These are phyloP conservation scores for Dipodascus albidus DNA, from an alignment of 805 yeast species.

Conservation along the genomic window DNA sequence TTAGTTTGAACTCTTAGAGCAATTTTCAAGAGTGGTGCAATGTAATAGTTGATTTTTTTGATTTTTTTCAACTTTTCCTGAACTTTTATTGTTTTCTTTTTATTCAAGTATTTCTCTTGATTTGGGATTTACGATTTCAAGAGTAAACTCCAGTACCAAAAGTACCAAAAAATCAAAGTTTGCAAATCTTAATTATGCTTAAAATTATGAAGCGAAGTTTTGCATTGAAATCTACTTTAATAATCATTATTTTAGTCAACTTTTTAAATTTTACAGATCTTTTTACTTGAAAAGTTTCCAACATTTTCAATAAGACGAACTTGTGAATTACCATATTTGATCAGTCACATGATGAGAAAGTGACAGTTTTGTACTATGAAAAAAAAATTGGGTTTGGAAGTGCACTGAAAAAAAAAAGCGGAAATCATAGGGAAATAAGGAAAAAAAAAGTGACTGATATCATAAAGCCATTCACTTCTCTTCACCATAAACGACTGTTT, in stretches of 20 bases:
- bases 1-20: not conserved
- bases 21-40: not conserved
- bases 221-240: not conserved
- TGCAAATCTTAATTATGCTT: not conserved
- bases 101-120: too few relatives aligned
- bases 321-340: not conserved
- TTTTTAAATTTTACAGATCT: too few relatives aligned
- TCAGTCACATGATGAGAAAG: not conserved
- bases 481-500: too few relatives aligned
- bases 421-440: not conserved
- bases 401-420: not conserved
- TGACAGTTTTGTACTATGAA: not conserved
- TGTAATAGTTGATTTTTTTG: not conserved
- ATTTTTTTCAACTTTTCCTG: too few relatives aligned
- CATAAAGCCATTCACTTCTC: too few relatives aligned
- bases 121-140: too few relatives aligned
- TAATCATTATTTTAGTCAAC: not conserved
- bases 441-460: not conserved
- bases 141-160: too few relatives aligned
- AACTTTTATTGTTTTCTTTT: too few relatives aligned
- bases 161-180: too few relatives aligned
- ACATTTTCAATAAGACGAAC: not conserved
- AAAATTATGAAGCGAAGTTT: not conserved
- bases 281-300: not conserved
- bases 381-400: not conserved